Conservation (phyloP, 148 eudicot genomes). For the Rhododendron mucronatum region DNA sequence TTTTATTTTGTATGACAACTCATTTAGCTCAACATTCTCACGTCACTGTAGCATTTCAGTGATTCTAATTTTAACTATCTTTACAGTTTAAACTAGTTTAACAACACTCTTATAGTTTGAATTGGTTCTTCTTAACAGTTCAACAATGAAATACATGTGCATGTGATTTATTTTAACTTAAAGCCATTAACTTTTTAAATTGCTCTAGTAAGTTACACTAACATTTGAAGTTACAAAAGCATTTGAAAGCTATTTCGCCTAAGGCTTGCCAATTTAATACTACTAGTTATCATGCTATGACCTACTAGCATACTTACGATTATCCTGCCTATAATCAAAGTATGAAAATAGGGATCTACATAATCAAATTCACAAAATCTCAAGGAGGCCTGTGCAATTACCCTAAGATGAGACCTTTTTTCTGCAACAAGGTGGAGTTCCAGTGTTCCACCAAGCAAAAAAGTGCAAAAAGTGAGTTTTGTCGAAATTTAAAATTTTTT, state of each 20-base stretch:
- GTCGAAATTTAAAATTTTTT: too few relatives aligned
- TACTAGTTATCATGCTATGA: too few relatives aligned
- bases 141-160: background rate
- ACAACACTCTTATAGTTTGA: background rate
- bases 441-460: too few relatives aligned
- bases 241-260: too few relatives aligned
- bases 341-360: background rate
- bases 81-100: background rate
- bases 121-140: background rate
- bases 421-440: background rate
- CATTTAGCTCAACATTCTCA: background rate
- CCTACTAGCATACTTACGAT: background rate
- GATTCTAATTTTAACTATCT: too few relatives aligned
- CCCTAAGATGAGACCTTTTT: background rate
- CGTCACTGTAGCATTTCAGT: background rate
- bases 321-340: background rate
- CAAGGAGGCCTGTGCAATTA: background rate
- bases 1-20: too few relatives aligned
- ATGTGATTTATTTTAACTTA: background rate
- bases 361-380: background rate
- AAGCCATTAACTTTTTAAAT: too few relatives aligned
- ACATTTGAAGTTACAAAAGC: too few relatives aligned
- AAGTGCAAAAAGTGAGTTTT: too few relatives aligned
- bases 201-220: too few relatives aligned
- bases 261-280: too few relatives aligned